phyloP scores from a whole-genome alignment of 495 filamentous ascomycete genomes.

The Xylaria sp. region DNA sequence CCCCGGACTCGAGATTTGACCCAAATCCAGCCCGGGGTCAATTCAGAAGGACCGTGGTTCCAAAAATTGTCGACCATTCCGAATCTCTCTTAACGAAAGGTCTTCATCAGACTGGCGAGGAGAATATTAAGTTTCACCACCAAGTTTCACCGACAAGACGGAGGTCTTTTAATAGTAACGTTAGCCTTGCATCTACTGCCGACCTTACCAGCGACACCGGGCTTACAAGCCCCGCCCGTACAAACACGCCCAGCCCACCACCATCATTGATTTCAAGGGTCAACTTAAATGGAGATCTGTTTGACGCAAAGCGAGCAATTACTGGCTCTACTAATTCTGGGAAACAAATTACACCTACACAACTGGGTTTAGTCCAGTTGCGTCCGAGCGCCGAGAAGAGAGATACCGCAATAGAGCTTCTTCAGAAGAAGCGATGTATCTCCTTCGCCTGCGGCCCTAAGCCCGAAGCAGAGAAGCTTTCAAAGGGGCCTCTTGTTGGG shows the following conservation, averaged over 20 bases:
- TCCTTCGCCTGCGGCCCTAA: slow-evolving; percentile 82
- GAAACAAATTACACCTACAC: not conserved
- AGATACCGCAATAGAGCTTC: slow-evolving; percentile 42
- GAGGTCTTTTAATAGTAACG: slow-evolving; percentile 77
- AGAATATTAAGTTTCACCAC: slow-evolving; percentile 38
- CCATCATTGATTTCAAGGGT: slow-evolving; percentile 51
- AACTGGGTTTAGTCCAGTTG: slow-evolving; percentile 27
- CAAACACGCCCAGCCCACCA: slow-evolving; percentile 88
- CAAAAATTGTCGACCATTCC: slow-evolving; percentile 56
- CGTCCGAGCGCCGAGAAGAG: slow-evolving; percentile 27
- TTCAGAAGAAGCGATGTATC: slow-evolving; percentile 78
- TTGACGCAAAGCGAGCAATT: slow-evolving; percentile 32
- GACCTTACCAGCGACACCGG: slow-evolving; percentile 93
- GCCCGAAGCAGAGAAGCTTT: slow-evolving; percentile 41
- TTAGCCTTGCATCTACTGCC: slow-evolving; percentile 78
- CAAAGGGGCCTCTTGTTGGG: slow-evolving; percentile 34
- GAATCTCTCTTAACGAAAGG: slow-evolving; percentile 83
- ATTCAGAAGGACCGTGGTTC: slow-evolving; percentile 53
- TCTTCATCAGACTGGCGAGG: slow-evolving; percentile 69
- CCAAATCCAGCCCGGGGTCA: slow-evolving; percentile 32
- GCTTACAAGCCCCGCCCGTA: slow-evolving; percentile 86
- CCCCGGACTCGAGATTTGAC: slow-evolving; percentile 43
- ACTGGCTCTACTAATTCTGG: slow-evolving; percentile 28
- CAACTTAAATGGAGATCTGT: slow-evolving; percentile 35
- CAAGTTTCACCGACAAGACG: slow-evolving; percentile 47